Conservation (phyloP, 805 yeast species). For the Komagataella mondaviorum region DNA sequence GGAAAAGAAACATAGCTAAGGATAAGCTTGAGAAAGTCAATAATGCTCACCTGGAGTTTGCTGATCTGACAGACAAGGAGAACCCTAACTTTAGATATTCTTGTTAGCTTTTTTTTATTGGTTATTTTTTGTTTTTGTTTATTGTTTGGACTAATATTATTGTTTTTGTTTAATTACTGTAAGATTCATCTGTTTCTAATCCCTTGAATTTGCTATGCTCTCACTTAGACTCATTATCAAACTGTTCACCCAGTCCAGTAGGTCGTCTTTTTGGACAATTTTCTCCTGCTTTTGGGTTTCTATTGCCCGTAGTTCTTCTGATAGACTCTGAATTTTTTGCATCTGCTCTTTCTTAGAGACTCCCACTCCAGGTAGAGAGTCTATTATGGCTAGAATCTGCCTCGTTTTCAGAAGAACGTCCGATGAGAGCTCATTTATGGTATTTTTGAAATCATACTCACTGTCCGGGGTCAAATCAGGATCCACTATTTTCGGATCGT, state of each 20-base stretch:
- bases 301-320: conserved; percentile 43
- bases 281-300: conserved; percentile 47
- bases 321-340: conserved; percentile 44
- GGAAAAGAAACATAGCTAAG: conserved; percentile 6
- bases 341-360: conserved; percentile 68
- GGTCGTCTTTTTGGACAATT: conserved; percentile 47
- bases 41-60: conserved; percentile 12
- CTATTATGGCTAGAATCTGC: conserved; percentile 76
- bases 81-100: conserved; percentile 38
- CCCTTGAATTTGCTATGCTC: conserved; percentile 35
- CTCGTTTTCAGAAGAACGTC: conserved; percentile 79
- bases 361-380: conserved; percentile 87
- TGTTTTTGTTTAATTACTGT: background rate
- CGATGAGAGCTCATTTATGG: conserved; percentile 63
- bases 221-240: conserved; percentile 47
- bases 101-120: background rate
- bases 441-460: conserved; percentile 23
- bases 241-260: conserved; percentile 49
- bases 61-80: conserved; percentile 32
- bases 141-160: background rate
- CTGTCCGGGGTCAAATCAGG: conserved; percentile 35
- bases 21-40: conserved; percentile 10
- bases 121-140: background rate
- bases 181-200: conserved; percentile 2
- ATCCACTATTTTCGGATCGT: conserved; percentile 49